These are phyloP conservation scores for Cordyceps farinosa DNA, from an alignment of 2,329 filamentous ascomycete genomes.

Conservation along the genomic window DNA sequence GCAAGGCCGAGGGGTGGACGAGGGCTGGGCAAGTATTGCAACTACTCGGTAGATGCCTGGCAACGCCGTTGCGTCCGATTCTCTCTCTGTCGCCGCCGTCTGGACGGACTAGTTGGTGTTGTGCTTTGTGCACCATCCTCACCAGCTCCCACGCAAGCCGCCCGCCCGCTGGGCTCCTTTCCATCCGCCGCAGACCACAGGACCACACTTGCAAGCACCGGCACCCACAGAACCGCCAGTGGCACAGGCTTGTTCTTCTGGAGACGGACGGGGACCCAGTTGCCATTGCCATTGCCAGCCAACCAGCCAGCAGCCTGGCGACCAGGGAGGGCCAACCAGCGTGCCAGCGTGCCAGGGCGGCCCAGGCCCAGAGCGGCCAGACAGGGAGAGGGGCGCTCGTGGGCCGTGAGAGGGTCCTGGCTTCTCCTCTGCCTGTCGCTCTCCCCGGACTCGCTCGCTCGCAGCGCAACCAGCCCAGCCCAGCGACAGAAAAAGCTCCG, in stretches of 20 bases:
- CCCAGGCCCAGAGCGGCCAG: not conserved
- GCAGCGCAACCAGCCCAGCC: not conserved
- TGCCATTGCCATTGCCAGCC: not conserved
- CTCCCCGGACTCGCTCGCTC: constrained; percentile 9
- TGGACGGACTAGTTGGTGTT: no score
- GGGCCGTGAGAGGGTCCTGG: not conserved
- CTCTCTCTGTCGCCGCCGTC: no score
- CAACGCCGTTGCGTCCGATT: no score
- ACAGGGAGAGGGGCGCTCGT: not conserved
- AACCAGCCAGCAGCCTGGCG: not conserved
- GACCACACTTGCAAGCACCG: no score
- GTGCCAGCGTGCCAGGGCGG: no score
- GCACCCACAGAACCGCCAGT: no score
- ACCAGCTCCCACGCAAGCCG: no score
- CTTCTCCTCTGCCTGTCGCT: constrained; percentile 7
- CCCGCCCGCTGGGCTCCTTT: no score
- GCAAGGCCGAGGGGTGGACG: not conserved
- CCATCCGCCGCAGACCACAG: no score
- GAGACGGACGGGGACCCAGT: no score
- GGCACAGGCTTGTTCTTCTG: not conserved
- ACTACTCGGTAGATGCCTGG: no score
- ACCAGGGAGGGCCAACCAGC: not conserved
- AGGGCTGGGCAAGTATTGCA: not conserved
- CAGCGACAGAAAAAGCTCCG: constrained; percentile 16
- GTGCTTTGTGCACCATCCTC: no score